Base-by-base conservation (phyloP, 164 flowering plant genomes). In the Stephania japonica region DNA sequence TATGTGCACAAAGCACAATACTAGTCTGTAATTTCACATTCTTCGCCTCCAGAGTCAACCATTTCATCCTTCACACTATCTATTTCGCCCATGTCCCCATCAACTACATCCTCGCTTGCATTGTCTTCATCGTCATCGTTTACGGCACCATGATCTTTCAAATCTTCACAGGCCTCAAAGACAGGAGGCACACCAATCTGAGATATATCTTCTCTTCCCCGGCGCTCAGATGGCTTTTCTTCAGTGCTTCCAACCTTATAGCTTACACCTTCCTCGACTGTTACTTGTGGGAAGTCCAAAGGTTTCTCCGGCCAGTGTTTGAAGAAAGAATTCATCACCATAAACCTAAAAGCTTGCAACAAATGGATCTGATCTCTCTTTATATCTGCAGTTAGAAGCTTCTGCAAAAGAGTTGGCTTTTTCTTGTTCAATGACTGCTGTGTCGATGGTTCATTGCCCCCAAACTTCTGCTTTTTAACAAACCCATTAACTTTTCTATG, bases 291-390 rank as follows among this genome's bases (percentile, higher is more conserved):
- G 73, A 84, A 89, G 61, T 80, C 80, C 82, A 90, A 71, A 56
- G 86, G 83, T 73, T 84, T 83, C 32, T 86, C 89, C 9, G 93
- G 89, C 80, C 78, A 78, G 69, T 89, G 86, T 77, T 85, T 85
- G 78, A 95, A 87, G 81, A 87, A 90, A 38, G 85, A 81, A 74
- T 95, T 93, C 75, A 80, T 79, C 42, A 81, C 87, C 91, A 91
- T 87, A 81, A 93, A 91, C 82, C 91, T 82, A 69, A 95, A 87
- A 70, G 81, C 94, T 84, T 90, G 99, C 81, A 95, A 76, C 68
- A 91, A 76, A 42, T 72, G 91, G 74, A 74, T 80, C 76, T 82
- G 89, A 42, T 95, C 98, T 78, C 86, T 85, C 76, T 72, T 86
- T 44, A 91, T 80, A 63, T 95, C 97, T 62, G 86, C 75, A 76